Conservation (phyloP, 2,329 filamentous ascomycete genomes). For the Albophoma yamanashiensis region DNA sequence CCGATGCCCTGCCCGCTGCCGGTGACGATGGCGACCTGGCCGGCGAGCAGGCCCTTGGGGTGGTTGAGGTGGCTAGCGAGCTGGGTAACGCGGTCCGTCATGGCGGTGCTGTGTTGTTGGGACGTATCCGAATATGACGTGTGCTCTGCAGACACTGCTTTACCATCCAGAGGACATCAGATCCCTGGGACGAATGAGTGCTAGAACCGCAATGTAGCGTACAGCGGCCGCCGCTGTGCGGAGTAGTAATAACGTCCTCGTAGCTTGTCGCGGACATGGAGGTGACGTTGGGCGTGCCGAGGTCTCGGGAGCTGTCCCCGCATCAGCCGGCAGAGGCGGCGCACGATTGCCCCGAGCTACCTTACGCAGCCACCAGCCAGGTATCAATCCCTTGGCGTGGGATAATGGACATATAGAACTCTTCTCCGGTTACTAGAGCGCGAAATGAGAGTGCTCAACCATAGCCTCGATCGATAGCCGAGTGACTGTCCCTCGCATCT, state of each 20-base stretch:
- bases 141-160: neutral
- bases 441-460: too few species aligned
- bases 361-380: too few species aligned
- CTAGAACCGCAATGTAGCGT: neutral
- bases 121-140: neutral
- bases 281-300: neutral
- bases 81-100: constrained; percentile 55
- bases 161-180: neutral
- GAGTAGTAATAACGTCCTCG: too few species aligned
- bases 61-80: constrained; percentile 73
- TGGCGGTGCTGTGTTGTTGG: constrained; percentile 9
- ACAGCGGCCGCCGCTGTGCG: neutral
- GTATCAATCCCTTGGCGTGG: too few species aligned
- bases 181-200: neutral
- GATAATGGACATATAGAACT: too few species aligned
- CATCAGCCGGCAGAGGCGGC: neutral
- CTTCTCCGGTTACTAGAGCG: too few species aligned
- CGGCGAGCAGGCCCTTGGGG: constrained; percentile 66
- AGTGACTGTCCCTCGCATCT: too few species aligned
- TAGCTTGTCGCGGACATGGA: neutral
- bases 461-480: too few species aligned
- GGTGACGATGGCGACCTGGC: constrained; percentile 80
- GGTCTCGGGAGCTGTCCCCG: neutral
- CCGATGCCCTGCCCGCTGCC: constrained; percentile 82
- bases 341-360: neutral